These are phyloP conservation scores for Crassisporium funariophilum DNA, from an alignment of 768 basidiomycete species.

Conservation along the genomic window DNA sequence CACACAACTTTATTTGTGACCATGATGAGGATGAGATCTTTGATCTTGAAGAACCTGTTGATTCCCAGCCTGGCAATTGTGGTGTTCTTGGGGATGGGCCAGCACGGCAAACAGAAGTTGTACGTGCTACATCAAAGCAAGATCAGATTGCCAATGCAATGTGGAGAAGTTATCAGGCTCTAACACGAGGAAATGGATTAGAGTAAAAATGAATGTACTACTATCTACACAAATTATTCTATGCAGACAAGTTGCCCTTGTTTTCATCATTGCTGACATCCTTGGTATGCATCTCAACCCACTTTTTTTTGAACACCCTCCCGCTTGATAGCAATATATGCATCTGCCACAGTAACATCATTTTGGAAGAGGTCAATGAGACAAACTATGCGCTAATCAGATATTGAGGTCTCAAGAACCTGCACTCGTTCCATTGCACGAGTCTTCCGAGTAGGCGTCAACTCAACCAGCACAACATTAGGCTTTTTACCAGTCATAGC, in stretches of 20 bases:
- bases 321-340: neutral
- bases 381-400: neutral
- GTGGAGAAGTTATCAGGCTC: slow-evolving; percentile 19
- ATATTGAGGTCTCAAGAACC: neutral
- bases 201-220: neutral
- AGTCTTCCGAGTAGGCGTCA: neutral
- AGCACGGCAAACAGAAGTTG: slow-evolving; percentile 9
- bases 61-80: neutral
- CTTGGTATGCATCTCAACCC: neutral
- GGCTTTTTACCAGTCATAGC: neutral
- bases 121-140: slow-evolving; percentile 4
- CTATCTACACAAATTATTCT: neutral
- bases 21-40: slow-evolving; percentile 12
- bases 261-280: neutral
- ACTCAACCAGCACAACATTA: neutral
- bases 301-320: neutral
- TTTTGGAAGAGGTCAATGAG: neutral
- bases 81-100: slow-evolving; percentile 8
- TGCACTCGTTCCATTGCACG: neutral
- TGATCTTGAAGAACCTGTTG: slow-evolving; percentile 1
- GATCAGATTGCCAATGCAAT: slow-evolving; percentile 18
- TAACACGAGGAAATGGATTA: slow-evolving; percentile 2
- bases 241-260: neutral
- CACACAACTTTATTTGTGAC: slow-evolving; percentile 25
- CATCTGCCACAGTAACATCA: neutral